Evolutionary conservation across 2,329 filamentous ascomycete genomes (phyloP), one percentile per base, ranked within the genome.

Genomic region (Fusarium foetens): DNA sequence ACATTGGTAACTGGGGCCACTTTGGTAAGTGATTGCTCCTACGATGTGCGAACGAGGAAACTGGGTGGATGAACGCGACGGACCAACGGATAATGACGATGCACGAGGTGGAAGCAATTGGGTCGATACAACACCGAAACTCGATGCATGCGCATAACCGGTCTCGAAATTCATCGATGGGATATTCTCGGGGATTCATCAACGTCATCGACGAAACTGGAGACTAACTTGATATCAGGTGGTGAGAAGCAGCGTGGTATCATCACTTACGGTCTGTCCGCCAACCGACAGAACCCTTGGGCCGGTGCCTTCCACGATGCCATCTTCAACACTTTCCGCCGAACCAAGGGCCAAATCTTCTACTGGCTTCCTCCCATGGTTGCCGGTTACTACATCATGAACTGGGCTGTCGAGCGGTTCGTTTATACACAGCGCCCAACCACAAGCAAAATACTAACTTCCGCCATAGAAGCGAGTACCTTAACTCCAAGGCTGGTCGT

Each of bases 271-370:
- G 88, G 91, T 75, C 81, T 99, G 76, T 92, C 93, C 77, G 85
- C 92, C 76, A 98, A 99, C 89, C 92, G 93, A 81, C 95, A 97
- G 87, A 91, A 93, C 80, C 93, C 94, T 72, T 88, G 97, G 76
- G 94, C 94, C 73, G 94, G 93, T 78, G 86, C 92, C 68, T 83
- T 88, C 74, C 86, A 95, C 83, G 93, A 92, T 76, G 95, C 95
- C 80, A 85, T 98, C 86, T 98, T 98, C 92, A 99, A 99, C 90
- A 92, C 90, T 78, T 97, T 93, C 89, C 92, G 96, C 83, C 91
- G 96, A 79, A 93, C 92, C 85, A 91, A 91, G 82, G 84, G 88
- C 77, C 96, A 98, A 88, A 90, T 97, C 76, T 90, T 98, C 77
- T 99, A 95, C 89, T 91, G 95, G 84, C 88, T 91, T 31, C 93